Percentiles rank a stretch among this genome's conserved stretches.
These are phyloP conservation scores for Teunomyces barrocoloradensis DNA, from an alignment of 805 yeast genomes.

Conservation along the genomic window DNA sequence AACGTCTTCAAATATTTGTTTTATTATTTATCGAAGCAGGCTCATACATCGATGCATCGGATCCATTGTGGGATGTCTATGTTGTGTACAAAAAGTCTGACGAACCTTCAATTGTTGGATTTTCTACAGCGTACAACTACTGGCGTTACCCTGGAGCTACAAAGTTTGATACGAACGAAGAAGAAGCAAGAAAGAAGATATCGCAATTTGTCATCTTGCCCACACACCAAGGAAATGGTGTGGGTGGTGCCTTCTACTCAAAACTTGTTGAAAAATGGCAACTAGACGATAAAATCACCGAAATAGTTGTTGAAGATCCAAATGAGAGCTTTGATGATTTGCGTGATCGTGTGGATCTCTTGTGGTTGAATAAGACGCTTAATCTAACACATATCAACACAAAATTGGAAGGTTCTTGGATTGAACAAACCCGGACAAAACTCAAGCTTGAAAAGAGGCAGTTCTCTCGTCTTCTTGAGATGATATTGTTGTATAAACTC, in stretches of 20 bases:
- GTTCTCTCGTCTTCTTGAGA: conserved; percentile 72
- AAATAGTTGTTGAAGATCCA: conserved; percentile 92
- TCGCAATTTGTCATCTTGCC: conserved; percentile 88
- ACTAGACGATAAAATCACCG: conserved; percentile 50
- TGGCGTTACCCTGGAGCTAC: conserved; percentile 65
- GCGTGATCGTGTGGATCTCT: conserved; percentile 77
- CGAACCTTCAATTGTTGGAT: conserved; percentile 62
- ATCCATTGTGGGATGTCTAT: conserved; percentile 78
- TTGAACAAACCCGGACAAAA: conserved; percentile 30
- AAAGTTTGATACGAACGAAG: conserved; percentile 46
- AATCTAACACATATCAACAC: conserved; percentile 20
- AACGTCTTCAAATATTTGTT: conserved; percentile 74
- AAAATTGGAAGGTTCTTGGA: conserved; percentile 35
- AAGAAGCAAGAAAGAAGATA: conserved; percentile 62
- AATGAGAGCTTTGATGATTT: conserved; percentile 88
- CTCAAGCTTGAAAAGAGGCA: conserved; percentile 76
- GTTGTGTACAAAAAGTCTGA: conserved; percentile 39
- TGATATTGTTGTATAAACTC: conserved; percentile 53
- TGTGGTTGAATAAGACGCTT: conserved; percentile 17
- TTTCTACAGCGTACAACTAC: conserved; percentile 78
- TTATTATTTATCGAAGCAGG: conserved; percentile 92
- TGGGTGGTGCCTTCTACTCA: conserved; percentile 69
- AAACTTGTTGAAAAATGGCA: conserved; percentile 56
- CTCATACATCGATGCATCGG: conserved; percentile 74
- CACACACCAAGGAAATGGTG: conserved; percentile 68